Evolutionary conservation across 352 stramenopile genomes (phyloP).

Genomic region (Phytophthora colocasiae): DNA sequence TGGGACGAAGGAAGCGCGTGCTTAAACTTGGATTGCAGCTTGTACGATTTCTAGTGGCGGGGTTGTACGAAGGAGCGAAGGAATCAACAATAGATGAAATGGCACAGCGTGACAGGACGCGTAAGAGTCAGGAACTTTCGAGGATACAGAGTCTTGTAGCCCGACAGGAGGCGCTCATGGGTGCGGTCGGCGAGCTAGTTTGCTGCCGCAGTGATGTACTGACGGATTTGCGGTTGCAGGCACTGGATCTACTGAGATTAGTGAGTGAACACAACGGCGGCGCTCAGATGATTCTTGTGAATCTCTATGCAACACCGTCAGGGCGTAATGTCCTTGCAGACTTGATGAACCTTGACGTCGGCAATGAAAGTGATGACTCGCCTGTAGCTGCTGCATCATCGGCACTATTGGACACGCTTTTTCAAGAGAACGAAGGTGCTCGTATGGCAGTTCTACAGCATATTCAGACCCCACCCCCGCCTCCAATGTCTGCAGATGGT

Average conservation of each 20-base stretch:
- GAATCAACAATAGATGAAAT: slow-evolving; percentile 63
- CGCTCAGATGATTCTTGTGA: slow-evolving; percentile 78
- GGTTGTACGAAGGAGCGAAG: slow-evolving; percentile 60
- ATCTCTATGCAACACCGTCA: slow-evolving; percentile 55
- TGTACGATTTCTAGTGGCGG: slow-evolving; percentile 66
- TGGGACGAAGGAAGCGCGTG: slow-evolving; percentile 57
- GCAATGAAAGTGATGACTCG: slow-evolving; percentile 60
- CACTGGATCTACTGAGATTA: slow-evolving; percentile 66
- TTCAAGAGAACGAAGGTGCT: slow-evolving; percentile 66
- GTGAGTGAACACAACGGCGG: slow-evolving; percentile 62
- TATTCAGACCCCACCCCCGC: slow-evolving; percentile 55
- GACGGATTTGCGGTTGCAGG: slow-evolving; percentile 67
- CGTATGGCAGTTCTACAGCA: slow-evolving; percentile 81
- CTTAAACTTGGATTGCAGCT: slow-evolving; percentile 72
- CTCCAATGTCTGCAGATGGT: slow-evolving; percentile 13
- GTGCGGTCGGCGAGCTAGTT: slow-evolving; percentile 69
- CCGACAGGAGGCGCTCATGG: slow-evolving; percentile 65
- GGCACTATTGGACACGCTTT: slow-evolving; percentile 64
- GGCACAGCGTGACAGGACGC: slow-evolving; percentile 49
- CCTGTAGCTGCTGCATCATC: slow-evolving; percentile 65
- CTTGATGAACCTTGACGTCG: slow-evolving; percentile 64
- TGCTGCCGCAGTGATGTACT: slow-evolving; percentile 52
- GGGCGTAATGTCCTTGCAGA: slow-evolving; percentile 60
- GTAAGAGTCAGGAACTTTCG: slow-evolving; percentile 53
- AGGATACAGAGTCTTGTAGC: slow-evolving; percentile 72